Conservation (phyloP, 2,329 filamentous ascomycete genomes). For the Ophidiomyces ophidiicola region DNA sequence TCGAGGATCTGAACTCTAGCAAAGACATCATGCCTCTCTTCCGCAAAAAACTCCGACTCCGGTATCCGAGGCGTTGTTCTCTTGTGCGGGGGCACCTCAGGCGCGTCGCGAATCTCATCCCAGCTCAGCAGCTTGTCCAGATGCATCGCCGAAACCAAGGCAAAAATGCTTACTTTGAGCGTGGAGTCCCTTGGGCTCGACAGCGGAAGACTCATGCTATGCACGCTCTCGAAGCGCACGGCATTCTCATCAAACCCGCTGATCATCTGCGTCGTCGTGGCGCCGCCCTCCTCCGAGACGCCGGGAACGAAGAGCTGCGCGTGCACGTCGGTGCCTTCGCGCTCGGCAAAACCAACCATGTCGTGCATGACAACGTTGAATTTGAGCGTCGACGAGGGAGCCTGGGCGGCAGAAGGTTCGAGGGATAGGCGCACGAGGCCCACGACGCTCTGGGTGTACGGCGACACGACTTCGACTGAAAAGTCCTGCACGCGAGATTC, state of each 20-base stretch:
- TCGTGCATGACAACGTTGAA: conserved; percentile 99
- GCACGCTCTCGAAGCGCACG: conserved; percentile 90
- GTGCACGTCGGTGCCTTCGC: conserved; percentile 90
- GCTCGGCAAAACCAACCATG: conserved; percentile 83
- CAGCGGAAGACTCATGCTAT: conserved; percentile 89
- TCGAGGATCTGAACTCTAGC: conserved; percentile 80
- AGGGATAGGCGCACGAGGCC: conserved; percentile 83
- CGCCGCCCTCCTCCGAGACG: conserved; percentile 71
- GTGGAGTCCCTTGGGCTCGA: conserved; percentile 62
- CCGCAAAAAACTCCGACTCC: conserved; percentile 83
- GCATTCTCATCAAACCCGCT: conserved; percentile 85
- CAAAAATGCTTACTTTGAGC: conserved; percentile 80
- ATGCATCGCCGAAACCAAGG: conserved; percentile 82
- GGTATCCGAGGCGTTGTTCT: conserved; percentile 58
- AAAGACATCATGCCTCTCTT: conserved; percentile 89
- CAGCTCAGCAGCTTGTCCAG: conserved; percentile 94
- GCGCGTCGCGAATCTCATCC: conserved; percentile 89
- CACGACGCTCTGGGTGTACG: conserved; percentile 80
- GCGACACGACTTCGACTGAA: conserved; percentile 75
- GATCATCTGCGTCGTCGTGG: conserved; percentile 91
- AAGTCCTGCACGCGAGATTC: conserved; percentile 93
- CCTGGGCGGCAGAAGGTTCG: conserved; percentile 85
- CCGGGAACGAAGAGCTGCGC: conserved; percentile 93
- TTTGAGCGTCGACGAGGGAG: conserved; percentile 82
- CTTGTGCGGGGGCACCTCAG: conserved; percentile 44